Conservation (phyloP, 169 alveolate species). For the Plasmodium blacklocki region DNA sequence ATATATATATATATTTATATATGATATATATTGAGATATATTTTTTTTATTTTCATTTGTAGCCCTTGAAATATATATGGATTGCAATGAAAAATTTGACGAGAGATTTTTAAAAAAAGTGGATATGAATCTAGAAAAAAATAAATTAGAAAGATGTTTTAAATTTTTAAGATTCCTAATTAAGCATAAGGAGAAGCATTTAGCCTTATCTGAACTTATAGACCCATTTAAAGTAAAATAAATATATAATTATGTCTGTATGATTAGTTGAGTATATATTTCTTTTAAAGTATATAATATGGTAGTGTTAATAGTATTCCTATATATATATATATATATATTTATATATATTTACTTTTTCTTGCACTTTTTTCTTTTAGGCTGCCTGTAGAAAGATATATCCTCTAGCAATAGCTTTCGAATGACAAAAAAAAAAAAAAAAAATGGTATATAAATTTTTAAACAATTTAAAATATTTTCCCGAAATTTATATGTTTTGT, state of each 20-base stretch:
- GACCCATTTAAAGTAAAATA: slow-evolving; percentile 40
- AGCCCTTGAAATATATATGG: slow-evolving; percentile 58
- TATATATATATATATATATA: too few relatives aligned
- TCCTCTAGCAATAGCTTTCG: slow-evolving; percentile 71
- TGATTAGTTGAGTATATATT: too few relatives aligned
- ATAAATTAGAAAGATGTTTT: slow-evolving; percentile 66
- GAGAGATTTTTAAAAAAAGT: slow-evolving; percentile 11
- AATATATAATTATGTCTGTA: too few relatives aligned
- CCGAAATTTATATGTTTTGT: too few relatives aligned
- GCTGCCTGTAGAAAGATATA: slow-evolving; percentile 16
- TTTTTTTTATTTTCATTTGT: neutral
- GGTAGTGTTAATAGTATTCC: too few relatives aligned
- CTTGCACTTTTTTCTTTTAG: slow-evolving; percentile 14
- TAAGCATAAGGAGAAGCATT: slow-evolving; percentile 10
- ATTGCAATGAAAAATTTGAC: slow-evolving; percentile 40
- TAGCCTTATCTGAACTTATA: slow-evolving; percentile 15
- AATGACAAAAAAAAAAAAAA: slow-evolving; percentile 1
- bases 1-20: neutral
- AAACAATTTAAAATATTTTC: too few relatives aligned
- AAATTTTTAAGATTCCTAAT: slow-evolving; percentile 63
- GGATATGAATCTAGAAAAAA: slow-evolving; percentile 34
- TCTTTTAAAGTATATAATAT: too few relatives aligned
- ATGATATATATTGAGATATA: neutral
- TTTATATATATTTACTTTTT: neutral
- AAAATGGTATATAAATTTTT: neutral